phyloP scores from a whole-genome alignment of 2,329 filamentous ascomycete genomes.

The Aspergillus flavus region DNA sequence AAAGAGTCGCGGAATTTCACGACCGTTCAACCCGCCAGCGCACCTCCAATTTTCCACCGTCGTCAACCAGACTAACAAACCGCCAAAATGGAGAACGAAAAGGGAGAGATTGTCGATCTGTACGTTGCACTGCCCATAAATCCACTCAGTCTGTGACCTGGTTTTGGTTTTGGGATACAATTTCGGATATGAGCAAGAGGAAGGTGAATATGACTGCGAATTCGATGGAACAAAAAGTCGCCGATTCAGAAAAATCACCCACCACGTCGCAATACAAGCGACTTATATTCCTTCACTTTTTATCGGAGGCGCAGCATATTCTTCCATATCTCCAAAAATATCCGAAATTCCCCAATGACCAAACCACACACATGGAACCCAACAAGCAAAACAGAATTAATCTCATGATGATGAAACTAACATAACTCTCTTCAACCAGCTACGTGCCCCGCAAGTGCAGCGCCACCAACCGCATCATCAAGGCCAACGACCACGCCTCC shows the following conservation, averaged over 20 bases:
- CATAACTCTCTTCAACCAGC: slow-evolving; percentile 51
- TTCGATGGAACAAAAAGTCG: background rate
- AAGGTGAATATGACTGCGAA: background rate
- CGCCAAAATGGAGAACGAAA: slow-evolving; percentile 98
- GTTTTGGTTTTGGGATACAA: slow-evolving; percentile 8
- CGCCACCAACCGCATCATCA: slow-evolving; percentile 99
- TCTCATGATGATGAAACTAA: slow-evolving; percentile 8
- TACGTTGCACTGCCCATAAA: slow-evolving; percentile 55
- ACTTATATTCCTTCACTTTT: too few relatives aligned
- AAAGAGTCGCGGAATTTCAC: slow-evolving; percentile 34
- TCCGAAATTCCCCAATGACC: background rate
- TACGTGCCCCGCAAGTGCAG: slow-evolving; percentile 99
- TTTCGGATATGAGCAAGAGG: background rate
- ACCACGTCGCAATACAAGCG: background rate
- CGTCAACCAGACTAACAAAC: slow-evolving; percentile 43
- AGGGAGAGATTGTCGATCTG: slow-evolving; percentile 99
- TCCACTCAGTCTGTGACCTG: slow-evolving; percentile 11
- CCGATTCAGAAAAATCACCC: background rate
- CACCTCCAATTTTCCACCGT: slow-evolving; percentile 33
- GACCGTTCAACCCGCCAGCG: slow-evolving; percentile 35
- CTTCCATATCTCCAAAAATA: background rate
- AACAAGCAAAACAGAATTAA: background rate
- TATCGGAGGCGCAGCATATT: background rate
- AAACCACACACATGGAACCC: slow-evolving; percentile 5
- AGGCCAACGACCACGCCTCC: slow-evolving; percentile 99